Conservation (phyloP, 306 rosid genomes). For the Ormosia emarginata region DNA sequence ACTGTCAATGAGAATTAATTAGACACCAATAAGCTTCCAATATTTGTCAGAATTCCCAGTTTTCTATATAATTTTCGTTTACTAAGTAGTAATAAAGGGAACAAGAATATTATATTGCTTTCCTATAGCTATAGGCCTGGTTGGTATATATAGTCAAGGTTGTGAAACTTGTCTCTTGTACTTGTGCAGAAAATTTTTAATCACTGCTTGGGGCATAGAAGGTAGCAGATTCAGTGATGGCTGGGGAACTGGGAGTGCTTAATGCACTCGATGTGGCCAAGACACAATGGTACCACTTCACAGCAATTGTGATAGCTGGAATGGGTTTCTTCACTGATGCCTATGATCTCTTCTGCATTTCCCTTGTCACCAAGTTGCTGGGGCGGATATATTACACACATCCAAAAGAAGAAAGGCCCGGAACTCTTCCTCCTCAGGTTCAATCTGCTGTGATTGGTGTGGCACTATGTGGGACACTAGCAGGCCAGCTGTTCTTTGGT, state of each 20-base stretch:
- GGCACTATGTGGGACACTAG: constrained; percentile 58
- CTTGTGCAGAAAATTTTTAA: neutral
- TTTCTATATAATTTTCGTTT: neutral
- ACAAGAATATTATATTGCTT: neutral
- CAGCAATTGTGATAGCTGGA: constrained; percentile 77
- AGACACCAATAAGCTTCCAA: neutral
- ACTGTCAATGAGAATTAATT: neutral
- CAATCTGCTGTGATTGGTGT: constrained; percentile 69
- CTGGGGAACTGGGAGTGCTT: constrained; percentile 50
- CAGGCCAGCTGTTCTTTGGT: constrained; percentile 81
- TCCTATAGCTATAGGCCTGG: neutral
- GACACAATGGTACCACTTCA: constrained; percentile 76
- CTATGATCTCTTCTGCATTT: constrained; percentile 72
- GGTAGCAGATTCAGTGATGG: constrained; percentile 30
- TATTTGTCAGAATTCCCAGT: neutral
- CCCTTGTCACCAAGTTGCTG: constrained; percentile 60
- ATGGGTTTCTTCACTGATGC: constrained; percentile 95
- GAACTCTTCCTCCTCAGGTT: constrained; percentile 55
- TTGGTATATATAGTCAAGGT: neutral
- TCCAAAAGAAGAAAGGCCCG: constrained; percentile 30
- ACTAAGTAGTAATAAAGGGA: no score
- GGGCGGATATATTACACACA: constrained; percentile 55
- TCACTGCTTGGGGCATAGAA: neutral
- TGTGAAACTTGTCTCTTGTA: neutral
- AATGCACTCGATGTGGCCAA: constrained; percentile 72